These are phyloP conservation scores for Lepidium sativum DNA, from an alignment of 345 rosid species.

Conservation along the genomic window DNA sequence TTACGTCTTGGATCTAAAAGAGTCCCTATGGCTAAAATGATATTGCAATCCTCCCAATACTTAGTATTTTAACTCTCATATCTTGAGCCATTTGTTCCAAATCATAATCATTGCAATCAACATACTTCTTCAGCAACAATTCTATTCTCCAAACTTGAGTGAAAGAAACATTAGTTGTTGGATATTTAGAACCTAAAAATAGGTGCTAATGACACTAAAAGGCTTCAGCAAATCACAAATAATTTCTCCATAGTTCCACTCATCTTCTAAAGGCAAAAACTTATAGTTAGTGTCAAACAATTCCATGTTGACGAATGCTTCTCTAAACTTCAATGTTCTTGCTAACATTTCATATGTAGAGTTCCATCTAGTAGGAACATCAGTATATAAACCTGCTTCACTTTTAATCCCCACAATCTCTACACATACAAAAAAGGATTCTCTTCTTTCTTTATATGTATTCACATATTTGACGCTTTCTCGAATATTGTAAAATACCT, in stretches of 20 bases:
- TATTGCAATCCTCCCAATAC: no score
- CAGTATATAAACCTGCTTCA: no score
- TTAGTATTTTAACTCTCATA: not conserved
- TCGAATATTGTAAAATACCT: no score
- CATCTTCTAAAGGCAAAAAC: not conserved
- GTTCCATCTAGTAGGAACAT: no score
- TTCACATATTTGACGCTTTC: no score
- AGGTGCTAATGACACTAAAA: not conserved
- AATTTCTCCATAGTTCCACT: not conserved
- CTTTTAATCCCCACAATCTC: no score
- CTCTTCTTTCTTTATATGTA: no score
- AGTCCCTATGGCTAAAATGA: not conserved
- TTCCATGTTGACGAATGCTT: no score
- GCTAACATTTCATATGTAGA: no score
- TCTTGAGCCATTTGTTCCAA: not conserved
- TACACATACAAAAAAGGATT: no score
- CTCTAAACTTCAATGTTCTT: no score
- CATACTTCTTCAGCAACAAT: not conserved
- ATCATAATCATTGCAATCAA: not conserved
- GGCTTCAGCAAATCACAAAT: not conserved
- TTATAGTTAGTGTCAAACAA: not conserved
- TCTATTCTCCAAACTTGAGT: not conserved
- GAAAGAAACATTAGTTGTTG: not conserved
- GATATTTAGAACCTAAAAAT: not conserved
- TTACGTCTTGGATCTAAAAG: not conserved